A percentile compares a stretch with the other conserved stretches of the same genome.
Evolutionary conservation across 331 rosid species (phyloP).

Genomic region (Quercus tomentella): DNA sequence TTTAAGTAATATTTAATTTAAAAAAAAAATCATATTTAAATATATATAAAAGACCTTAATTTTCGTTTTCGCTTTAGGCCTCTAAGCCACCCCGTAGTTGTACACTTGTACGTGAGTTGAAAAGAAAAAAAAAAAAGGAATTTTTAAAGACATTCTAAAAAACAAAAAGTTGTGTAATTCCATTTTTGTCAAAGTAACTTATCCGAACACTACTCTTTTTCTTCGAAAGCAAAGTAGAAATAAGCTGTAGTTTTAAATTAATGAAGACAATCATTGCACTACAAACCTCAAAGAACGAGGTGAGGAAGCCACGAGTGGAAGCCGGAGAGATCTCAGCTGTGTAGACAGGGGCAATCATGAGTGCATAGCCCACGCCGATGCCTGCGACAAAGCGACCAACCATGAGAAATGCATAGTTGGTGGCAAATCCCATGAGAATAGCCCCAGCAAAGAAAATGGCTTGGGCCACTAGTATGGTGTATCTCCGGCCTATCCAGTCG

Average conservation of each 20-base stretch:
- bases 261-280: too few species aligned
- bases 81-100: too few species aligned
- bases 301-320: slow-evolving; percentile 76
- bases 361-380: slow-evolving; percentile 78
- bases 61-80: too few species aligned
- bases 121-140: too few species aligned
- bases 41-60: too few species aligned
- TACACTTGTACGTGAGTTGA: too few species aligned
- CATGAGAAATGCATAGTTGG: slow-evolving; percentile 73
- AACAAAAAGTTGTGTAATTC: too few species aligned
- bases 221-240: not conserved
- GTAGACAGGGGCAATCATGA: slow-evolving; percentile 87
- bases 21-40: too few species aligned
- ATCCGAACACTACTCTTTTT: not conserved
- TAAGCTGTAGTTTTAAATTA: too few species aligned
- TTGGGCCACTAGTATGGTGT: slow-evolving; percentile 65
- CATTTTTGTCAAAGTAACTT: not conserved
- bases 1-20: too few species aligned
- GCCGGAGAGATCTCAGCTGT: slow-evolving; percentile 90
- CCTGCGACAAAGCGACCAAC: slow-evolving; percentile 81
- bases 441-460: slow-evolving; percentile 69
- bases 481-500: slow-evolving; percentile 90
- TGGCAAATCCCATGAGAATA: slow-evolving; percentile 74
- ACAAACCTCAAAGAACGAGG: slow-evolving; percentile 74
- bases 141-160: too few species aligned